A percentile compares a stretch with the other conserved stretches of the same genome.
Conservation (phyloP, 192 early-diverging fungal genomes). For the Phycomyces nitens region DNA sequence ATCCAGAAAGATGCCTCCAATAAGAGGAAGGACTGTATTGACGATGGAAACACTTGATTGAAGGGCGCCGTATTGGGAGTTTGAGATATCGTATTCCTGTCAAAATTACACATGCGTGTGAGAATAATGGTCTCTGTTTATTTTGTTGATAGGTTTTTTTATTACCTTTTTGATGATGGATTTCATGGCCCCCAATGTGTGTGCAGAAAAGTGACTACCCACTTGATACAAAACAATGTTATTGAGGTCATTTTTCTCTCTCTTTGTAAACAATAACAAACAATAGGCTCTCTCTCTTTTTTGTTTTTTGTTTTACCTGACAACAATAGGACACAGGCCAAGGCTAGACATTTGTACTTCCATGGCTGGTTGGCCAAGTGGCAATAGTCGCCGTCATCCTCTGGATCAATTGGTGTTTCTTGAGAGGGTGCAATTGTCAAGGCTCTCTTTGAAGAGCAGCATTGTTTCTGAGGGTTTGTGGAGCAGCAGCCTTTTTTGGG, state of each 20-base stretch:
- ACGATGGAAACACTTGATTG: conserved; percentile 59
- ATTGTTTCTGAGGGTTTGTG: conserved; percentile 7
- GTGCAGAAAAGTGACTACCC: conserved; percentile 70
- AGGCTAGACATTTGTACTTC: conserved; percentile 54
- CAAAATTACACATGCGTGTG: neutral
- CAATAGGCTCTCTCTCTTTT: no score
- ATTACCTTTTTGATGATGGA: conserved; percentile 70
- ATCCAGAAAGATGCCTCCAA: conserved; percentile 52
- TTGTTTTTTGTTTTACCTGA: no score
- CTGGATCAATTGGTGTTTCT: neutral
- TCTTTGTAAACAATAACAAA: conserved; percentile 17
- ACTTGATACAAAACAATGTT: conserved; percentile 35
- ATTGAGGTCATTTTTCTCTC: no score
- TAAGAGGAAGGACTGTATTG: conserved; percentile 51
- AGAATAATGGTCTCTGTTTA: neutral
- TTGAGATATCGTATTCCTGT: conserved; percentile 56
- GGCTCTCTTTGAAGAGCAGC: conserved; percentile 8
- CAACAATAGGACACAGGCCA: conserved; percentile 54
- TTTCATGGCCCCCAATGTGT: conserved; percentile 70
- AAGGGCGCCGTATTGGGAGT: conserved; percentile 59
- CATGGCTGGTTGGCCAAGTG: conserved; percentile 34
- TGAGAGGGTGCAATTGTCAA: neutral
- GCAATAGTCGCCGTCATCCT: conserved; percentile 1
- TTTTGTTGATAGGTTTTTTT: neutral
- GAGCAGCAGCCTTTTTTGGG: conserved; percentile 1